Percentiles rank a stretch among this genome's conserved stretches.
Conservation (phyloP, 345 rosid species). For the Rhodomyrtus tomentosa region DNA sequence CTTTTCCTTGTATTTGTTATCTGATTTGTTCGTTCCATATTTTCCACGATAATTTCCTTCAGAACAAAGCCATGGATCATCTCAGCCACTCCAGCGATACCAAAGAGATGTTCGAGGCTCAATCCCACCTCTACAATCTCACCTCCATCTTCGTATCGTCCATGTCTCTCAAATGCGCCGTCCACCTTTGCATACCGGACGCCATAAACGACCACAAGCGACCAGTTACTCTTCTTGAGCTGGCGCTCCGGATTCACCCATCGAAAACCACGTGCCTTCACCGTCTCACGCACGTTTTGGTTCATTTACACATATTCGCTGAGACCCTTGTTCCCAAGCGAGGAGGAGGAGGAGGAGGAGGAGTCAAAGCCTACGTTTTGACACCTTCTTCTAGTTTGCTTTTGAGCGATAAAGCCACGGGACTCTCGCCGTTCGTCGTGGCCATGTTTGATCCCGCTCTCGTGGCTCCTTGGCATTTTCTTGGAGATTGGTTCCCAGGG, state of each 20-base stretch:
- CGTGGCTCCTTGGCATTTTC: conserved; percentile 13
- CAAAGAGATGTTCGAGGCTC: conserved; percentile 22
- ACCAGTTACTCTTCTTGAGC: conserved; percentile 27
- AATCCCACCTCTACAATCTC: conserved; percentile 23
- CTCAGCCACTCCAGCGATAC: background rate
- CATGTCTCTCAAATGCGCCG: conserved; percentile 34
- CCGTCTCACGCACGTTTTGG: conserved; percentile 35
- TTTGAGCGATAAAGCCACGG: conserved; percentile 9
- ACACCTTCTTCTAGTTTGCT: conserved; percentile 27
- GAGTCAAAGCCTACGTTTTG: conserved; percentile 17
- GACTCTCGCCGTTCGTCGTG: conserved; percentile 21
- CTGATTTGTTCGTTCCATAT: background rate
- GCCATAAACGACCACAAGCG: conserved; percentile 18
- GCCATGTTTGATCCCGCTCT: conserved; percentile 14
- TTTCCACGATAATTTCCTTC: background rate
- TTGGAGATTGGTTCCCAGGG: conserved; percentile 20
- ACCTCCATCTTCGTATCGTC: conserved; percentile 23
- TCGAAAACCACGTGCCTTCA: conserved; percentile 2
- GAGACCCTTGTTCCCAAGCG: background rate
- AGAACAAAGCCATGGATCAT: background rate
- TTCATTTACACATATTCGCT: conserved; percentile 23
- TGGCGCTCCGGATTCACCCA: conserved; percentile 19
- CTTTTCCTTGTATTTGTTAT: too few relatives aligned
- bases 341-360: background rate
- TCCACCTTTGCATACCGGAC: conserved; percentile 33